These are phyloP conservation scores for Ceratocystis lukuohia DNA, from an alignment of 2,329 filamentous ascomycete genomes.

Conservation along the genomic window DNA sequence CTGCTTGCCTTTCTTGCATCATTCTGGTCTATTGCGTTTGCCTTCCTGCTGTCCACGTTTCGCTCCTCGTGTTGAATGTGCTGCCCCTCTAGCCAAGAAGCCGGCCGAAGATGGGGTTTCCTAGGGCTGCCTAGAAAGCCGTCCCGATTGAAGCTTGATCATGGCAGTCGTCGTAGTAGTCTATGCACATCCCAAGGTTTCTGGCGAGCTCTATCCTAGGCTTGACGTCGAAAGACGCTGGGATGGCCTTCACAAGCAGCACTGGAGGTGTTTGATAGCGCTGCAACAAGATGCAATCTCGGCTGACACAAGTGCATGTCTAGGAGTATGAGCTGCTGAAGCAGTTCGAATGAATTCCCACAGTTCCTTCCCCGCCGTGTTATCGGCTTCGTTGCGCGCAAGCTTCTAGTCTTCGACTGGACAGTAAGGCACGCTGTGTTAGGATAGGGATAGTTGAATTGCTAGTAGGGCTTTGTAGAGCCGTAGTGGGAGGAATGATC, in stretches of 20 bases:
- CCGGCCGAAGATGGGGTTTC: too few species aligned
- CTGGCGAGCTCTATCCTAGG: too few species aligned
- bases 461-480: neutral
- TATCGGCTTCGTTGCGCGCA: slow-evolving; percentile 47
- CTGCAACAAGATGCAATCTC: slow-evolving; percentile 34
- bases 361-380: slow-evolving; percentile 59
- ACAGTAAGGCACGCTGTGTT: slow-evolving; percentile 47
- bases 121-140: too few species aligned
- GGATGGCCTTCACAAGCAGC: slow-evolving; percentile 29
- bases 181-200: too few species aligned
- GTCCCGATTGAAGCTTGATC: neutral
- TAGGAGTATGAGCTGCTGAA: slow-evolving; percentile 44
- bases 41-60: neutral
- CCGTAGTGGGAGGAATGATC: slow-evolving; percentile 16
- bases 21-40: neutral
- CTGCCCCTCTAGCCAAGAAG: too few species aligned
- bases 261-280: slow-evolving; percentile 41
- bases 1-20: neutral
- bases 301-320: neutral
- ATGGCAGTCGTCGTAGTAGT: neutral
- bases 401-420: slow-evolving; percentile 61
- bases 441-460: slow-evolving; percentile 20
- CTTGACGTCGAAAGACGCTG: neutral
- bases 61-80: neutral
- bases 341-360: slow-evolving; percentile 56